These are phyloP conservation scores for Huntiella savannae DNA, from an alignment of 2,329 filamentous ascomycete species.

Conservation along the genomic window DNA sequence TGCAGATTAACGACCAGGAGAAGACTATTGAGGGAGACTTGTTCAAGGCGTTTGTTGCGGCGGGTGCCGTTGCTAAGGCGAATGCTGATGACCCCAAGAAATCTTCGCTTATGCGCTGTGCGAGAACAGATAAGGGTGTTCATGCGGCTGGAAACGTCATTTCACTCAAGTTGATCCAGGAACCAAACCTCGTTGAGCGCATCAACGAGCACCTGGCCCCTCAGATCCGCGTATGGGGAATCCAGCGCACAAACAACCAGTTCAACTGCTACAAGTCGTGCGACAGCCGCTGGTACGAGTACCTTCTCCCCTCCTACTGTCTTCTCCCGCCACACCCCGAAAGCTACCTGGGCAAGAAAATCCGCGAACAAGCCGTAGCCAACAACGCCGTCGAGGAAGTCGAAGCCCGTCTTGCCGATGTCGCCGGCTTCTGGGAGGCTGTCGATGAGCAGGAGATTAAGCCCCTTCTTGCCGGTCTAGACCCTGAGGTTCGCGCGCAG, in stretches of 20 bases:
- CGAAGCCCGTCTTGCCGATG: slow-evolving; percentile 52
- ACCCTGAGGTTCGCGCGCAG: slow-evolving; percentile 41
- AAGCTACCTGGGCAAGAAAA: slow-evolving; percentile 64
- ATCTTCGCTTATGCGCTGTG: slow-evolving; percentile 81
- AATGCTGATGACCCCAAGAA: slow-evolving; percentile 96
- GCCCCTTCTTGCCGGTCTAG: slow-evolving; percentile 43
- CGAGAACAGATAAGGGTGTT: slow-evolving; percentile 91
- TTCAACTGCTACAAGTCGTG: slow-evolving; percentile 93
- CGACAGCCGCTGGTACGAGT: slow-evolving; percentile 94
- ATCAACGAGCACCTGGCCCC: slow-evolving; percentile 73
- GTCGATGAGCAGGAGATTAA: slow-evolving; percentile 67
- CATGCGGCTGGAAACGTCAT: slow-evolving; percentile 93
- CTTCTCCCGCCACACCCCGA: slow-evolving; percentile 82
- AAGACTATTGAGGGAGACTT: slow-evolving; percentile 94
- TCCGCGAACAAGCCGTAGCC: slow-evolving; percentile 60
- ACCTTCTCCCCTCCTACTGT: slow-evolving; percentile 82
- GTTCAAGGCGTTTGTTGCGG: slow-evolving; percentile 77
- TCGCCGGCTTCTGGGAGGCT: slow-evolving; percentile 62
- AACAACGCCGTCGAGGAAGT: slow-evolving; percentile 53
- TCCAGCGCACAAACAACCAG: slow-evolving; percentile 68
- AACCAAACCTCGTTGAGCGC: slow-evolving; percentile 71
- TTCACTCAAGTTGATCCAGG: slow-evolving; percentile 85
- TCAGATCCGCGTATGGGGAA: slow-evolving; percentile 91
- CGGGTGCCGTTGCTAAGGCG: slow-evolving; percentile 86
- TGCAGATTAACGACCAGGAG: slow-evolving; percentile 70